Evolutionary conservation across 1,139 yeast species (phyloP).

Genomic region (Hyphopichia fennica): DNA sequence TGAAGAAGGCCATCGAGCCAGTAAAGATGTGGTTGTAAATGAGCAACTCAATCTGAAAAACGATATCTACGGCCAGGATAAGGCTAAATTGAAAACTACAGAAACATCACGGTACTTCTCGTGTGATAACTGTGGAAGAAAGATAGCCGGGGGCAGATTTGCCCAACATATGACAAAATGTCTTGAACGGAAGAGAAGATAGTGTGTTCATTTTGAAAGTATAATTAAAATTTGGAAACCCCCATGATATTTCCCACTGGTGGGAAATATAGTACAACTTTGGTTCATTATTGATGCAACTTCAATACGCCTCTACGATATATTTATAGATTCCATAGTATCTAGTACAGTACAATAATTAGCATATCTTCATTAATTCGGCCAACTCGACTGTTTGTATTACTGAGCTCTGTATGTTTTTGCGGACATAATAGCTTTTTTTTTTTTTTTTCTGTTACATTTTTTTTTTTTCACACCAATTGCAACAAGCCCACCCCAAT

Average conservation of each 20-base stretch:
- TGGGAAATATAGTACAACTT: too few species aligned
- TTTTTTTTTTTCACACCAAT: too few species aligned
- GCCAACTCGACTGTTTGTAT: too few species aligned
- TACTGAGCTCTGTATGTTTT: too few species aligned
- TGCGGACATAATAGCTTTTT: too few species aligned
- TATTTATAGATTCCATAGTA: not conserved
- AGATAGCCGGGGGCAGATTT: constrained; percentile 86
- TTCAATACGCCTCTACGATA: too few species aligned
- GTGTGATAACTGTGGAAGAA: constrained; percentile 81
- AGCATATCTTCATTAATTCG: too few species aligned
- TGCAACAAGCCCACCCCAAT: too few species aligned
- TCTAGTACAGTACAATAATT: not conserved
- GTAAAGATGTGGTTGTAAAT: constrained; percentile 4
- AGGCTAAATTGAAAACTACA: constrained; percentile 34
- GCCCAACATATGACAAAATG: constrained; percentile 94
- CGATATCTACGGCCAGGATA: constrained; percentile 46
- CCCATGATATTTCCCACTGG: constrained; percentile 1
- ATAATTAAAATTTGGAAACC: too few species aligned
- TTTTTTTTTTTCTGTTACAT: too few species aligned
- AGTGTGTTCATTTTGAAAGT: too few species aligned
- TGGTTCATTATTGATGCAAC: too few species aligned
- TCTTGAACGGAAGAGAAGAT: constrained; percentile 44
- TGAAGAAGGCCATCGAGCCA: not conserved
- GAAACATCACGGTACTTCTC: constrained; percentile 59
- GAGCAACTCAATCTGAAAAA: constrained; percentile 14